phyloP scores from a whole-genome alignment of 139 green algal genomes.

The Zygnema cylindricum region DNA sequence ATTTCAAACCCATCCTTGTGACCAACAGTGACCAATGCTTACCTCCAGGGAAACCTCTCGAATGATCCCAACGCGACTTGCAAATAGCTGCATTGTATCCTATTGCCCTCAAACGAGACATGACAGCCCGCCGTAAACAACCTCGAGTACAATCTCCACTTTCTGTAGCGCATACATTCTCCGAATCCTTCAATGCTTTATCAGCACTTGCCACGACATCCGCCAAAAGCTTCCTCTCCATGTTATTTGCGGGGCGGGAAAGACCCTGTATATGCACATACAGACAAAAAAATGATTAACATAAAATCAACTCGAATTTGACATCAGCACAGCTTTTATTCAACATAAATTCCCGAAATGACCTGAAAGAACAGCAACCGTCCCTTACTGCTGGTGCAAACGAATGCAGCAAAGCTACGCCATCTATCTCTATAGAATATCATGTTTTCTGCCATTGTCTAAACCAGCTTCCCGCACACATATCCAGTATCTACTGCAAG shows the following conservation, averaged over 20 bases:
- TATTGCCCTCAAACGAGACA: constrained; percentile 1
- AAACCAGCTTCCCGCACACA: too few species aligned
- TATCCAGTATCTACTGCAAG: background rate
- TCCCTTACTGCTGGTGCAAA: too few species aligned
- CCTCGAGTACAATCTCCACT: background rate
- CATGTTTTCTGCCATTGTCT: too few species aligned
- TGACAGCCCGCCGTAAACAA: constrained; percentile 27
- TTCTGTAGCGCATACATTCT: background rate
- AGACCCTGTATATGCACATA: constrained; percentile 24
- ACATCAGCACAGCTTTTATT: too few species aligned
- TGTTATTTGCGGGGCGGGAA: background rate
- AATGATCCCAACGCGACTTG: constrained; percentile 44
- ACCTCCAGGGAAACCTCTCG: constrained; percentile 42
- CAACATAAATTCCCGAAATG: too few species aligned
- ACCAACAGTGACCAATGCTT: background rate
- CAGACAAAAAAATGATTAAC: too few species aligned
- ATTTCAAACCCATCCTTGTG: too few species aligned
- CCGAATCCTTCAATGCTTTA: background rate
- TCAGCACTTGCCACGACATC: background rate
- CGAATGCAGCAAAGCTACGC: too few species aligned
- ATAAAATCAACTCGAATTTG: too few species aligned
- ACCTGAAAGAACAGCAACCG: too few species aligned
- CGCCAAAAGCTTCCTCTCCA: constrained; percentile 24
- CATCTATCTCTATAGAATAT: too few species aligned
- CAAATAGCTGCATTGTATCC: constrained; percentile 47